A percentile compares a stretch with the other conserved stretches of the same genome.
Evolutionary conservation across 768 basidiomycete species (phyloP).

Genomic region (Paxillus rubicundulus): DNA sequence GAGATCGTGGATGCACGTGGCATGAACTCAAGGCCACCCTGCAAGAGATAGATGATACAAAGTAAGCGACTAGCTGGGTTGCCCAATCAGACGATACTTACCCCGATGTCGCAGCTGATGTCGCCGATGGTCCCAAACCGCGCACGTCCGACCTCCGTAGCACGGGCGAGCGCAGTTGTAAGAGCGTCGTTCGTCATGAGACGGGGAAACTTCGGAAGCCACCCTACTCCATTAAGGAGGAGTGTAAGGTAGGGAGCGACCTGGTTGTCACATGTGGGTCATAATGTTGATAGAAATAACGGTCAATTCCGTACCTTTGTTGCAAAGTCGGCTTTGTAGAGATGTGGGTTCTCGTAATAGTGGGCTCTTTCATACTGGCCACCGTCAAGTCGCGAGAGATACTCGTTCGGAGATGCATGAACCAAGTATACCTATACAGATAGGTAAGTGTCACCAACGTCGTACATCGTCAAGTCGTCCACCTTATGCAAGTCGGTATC

Average conservation of each 20-base stretch:
- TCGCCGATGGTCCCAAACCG: slow-evolving; percentile 78
- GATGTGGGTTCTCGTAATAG: slow-evolving; percentile 72
- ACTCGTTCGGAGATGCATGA: slow-evolving; percentile 67
- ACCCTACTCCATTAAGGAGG: slow-evolving; percentile 84
- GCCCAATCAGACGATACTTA: slow-evolving; percentile 24
- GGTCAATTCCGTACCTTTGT: slow-evolving; percentile 47
- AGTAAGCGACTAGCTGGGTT: neutral
- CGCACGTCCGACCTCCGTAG: slow-evolving; percentile 47
- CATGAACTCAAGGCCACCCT: slow-evolving; percentile 88
- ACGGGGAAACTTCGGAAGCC: slow-evolving; percentile 75
- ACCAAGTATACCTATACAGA: slow-evolving; percentile 66
- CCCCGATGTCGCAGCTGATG: slow-evolving; percentile 86
- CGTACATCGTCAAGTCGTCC: neutral
- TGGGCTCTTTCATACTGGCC: slow-evolving; percentile 55
- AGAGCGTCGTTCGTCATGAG: slow-evolving; percentile 72
- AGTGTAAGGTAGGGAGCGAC: slow-evolving; percentile 84
- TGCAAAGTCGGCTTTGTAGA: slow-evolving; percentile 67
- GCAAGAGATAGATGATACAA: neutral
- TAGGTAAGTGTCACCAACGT: neutral
- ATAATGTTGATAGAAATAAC: neutral
- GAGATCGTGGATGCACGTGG: slow-evolving; percentile 74
- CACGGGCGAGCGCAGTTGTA: slow-evolving; percentile 44
- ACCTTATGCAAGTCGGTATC: slow-evolving; percentile 62
- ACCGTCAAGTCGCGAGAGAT: slow-evolving; percentile 61
- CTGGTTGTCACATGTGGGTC: slow-evolving; percentile 35